Percentiles rank a stretch among this genome's conserved stretches.
These are phyloP conservation scores for Hevea brasiliensis DNA, from an alignment of 345 rosid species.

Conservation along the genomic window DNA sequence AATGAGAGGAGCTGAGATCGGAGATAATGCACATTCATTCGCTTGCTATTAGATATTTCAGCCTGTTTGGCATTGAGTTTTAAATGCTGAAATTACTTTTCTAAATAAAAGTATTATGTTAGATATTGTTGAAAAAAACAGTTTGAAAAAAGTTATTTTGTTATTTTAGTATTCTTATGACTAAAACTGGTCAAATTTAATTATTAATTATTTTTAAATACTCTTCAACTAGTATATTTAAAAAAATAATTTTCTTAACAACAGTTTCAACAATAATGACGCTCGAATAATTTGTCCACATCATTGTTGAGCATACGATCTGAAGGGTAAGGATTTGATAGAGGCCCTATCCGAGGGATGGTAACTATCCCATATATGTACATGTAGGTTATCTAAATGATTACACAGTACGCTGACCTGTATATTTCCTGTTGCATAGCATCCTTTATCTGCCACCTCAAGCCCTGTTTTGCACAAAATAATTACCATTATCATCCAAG, in stretches of 20 bases:
- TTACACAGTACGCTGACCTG: slow-evolving; percentile 57
- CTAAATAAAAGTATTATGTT: too few relatives aligned
- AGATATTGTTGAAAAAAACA: too few relatives aligned
- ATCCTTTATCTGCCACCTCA: slow-evolving; percentile 50
- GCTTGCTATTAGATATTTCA: too few relatives aligned
- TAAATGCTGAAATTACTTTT: too few relatives aligned
- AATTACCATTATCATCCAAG: background rate
- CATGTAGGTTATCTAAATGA: slow-evolving; percentile 11
- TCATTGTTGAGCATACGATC: background rate
- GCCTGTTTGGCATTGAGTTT: too few relatives aligned
- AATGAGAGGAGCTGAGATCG: too few relatives aligned
- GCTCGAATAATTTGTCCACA: background rate
- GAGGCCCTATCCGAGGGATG: background rate
- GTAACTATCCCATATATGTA: slow-evolving; percentile 36
- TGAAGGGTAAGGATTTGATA: background rate
- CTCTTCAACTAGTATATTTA: too few relatives aligned
- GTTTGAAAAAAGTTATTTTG: too few relatives aligned
- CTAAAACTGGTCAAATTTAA: background rate
- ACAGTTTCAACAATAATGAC: too few relatives aligned
- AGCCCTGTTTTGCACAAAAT: slow-evolving; percentile 44
- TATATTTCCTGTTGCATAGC: slow-evolving; percentile 68
- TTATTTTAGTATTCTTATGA: background rate
- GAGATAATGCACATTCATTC: too few relatives aligned
- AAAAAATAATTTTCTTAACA: too few relatives aligned
- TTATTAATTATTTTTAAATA: background rate